Evolutionary conservation across 768 basidiomycete genomes (phyloP).

Genomic region (Tricholomella constricta): DNA sequence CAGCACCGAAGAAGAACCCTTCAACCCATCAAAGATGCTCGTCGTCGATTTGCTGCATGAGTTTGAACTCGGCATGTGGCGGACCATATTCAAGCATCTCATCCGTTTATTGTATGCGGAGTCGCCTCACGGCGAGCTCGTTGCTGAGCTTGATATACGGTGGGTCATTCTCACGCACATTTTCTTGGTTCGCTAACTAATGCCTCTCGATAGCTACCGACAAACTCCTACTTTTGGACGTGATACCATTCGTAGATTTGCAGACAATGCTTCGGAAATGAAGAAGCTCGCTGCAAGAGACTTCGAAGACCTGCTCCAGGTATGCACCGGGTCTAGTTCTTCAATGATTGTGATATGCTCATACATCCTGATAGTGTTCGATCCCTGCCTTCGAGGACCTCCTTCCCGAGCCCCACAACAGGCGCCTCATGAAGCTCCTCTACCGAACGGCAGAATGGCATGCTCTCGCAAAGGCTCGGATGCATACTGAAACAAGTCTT

Average conservation of each 20-base stretch:
- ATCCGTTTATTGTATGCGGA: conserved; percentile 33
- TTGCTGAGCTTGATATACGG: conserved; percentile 33
- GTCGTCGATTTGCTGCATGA: conserved; percentile 35
- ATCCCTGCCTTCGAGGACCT: conserved; percentile 39
- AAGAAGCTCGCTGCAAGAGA: conserved; percentile 26
- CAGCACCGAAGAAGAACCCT: conserved; percentile 11
- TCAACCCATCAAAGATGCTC: conserved; percentile 29
- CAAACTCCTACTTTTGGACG: conserved; percentile 7
- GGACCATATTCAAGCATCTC: conserved; percentile 36
- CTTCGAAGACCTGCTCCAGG: conserved; percentile 25
- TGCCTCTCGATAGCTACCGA: conserved; percentile 1
- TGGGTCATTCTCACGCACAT: too few species aligned
- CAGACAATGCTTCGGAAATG: conserved; percentile 20
- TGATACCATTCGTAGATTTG: conserved; percentile 21
- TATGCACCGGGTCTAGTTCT: too few species aligned
- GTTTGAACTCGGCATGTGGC: conserved; percentile 26
- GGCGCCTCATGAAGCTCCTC: conserved; percentile 28
- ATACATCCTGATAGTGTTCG: conserved; percentile 24
- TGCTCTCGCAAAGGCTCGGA: conserved; percentile 36
- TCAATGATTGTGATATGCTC: not conserved
- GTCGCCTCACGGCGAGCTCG: conserved; percentile 16
- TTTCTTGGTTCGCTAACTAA: not conserved
- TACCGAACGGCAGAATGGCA: conserved; percentile 38
- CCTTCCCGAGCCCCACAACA: conserved; percentile 26
- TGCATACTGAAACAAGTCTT: conserved; percentile 36